Percentiles rank a stretch among this genome's conserved stretches.
phyloP scores from a whole-genome alignment of 2,329 filamentous ascomycete genomes.

The Chaetomium sp. region DNA sequence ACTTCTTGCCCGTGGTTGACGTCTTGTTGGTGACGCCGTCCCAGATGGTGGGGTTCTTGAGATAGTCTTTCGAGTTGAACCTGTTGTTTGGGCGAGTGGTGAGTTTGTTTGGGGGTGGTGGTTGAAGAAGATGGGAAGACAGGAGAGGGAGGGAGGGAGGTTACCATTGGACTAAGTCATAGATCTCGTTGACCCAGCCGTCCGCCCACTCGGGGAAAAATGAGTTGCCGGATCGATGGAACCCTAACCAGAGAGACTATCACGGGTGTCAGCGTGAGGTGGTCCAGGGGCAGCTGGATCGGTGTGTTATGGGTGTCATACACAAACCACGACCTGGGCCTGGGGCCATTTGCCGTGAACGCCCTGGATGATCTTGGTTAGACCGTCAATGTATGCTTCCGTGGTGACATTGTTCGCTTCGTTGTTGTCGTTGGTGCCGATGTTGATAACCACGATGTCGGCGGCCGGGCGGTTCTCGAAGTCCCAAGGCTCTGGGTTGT shows the following conservation, averaged over 20 bases:
- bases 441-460: slow-evolving; percentile 41
- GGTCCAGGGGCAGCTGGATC: too few relatives aligned
- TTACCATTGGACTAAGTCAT: slow-evolving; percentile 40
- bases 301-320: slow-evolving; percentile 16
- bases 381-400: slow-evolving; percentile 34
- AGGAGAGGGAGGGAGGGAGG: too few relatives aligned
- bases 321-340: slow-evolving; percentile 40
- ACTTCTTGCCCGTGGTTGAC: slow-evolving; percentile 26
- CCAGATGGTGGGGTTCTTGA: slow-evolving; percentile 34
- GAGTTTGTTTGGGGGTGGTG: neutral
- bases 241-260: slow-evolving; percentile 49
- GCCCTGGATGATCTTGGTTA: slow-evolving; percentile 40
- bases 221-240: slow-evolving; percentile 43
- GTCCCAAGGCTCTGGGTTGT: slow-evolving; percentile 39
- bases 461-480: slow-evolving; percentile 37
- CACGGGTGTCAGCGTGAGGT: neutral
- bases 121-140: too few relatives aligned
- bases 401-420: slow-evolving; percentile 35
- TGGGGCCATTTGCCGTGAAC: slow-evolving; percentile 41
- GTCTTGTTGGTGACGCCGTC: slow-evolving; percentile 35
- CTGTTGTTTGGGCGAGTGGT: neutral
- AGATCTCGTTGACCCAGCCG: slow-evolving; percentile 45
- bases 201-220: slow-evolving; percentile 36
- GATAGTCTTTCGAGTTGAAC: slow-evolving; percentile 42
- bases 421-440: slow-evolving; percentile 43